Conservation (phyloP, 225 moss, liverwort and hornwort species). For the Physcomitrellopsis africana region DNA sequence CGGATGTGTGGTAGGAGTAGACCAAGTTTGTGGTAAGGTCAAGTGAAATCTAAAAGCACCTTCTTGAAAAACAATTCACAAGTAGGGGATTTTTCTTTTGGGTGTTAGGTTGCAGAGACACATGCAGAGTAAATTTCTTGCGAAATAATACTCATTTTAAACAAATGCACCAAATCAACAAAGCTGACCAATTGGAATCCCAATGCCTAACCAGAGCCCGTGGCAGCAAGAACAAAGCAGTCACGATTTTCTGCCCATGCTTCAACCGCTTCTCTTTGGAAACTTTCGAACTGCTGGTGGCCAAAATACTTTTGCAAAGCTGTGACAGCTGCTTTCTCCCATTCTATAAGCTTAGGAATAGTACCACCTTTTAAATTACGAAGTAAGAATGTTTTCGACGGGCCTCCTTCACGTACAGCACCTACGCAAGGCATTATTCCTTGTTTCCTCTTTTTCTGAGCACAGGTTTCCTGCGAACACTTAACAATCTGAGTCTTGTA, state of each 20-base stretch:
- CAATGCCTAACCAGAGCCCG: slow-evolving; percentile 53
- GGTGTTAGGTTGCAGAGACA: slow-evolving; percentile 24
- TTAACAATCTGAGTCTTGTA: background rate
- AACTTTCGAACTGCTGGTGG: slow-evolving; percentile 50
- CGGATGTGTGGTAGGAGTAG: background rate
- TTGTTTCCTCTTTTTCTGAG: slow-evolving; percentile 39
- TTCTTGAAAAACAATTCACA: slow-evolving; percentile 8
- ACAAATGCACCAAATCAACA: slow-evolving; percentile 19
- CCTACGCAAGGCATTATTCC: slow-evolving; percentile 29
- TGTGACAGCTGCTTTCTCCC: slow-evolving; percentile 36
- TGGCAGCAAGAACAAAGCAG: slow-evolving; percentile 64
- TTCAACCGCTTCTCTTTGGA: slow-evolving; percentile 56
- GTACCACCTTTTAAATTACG: slow-evolving; percentile 38
- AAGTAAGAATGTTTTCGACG: slow-evolving; percentile 36
- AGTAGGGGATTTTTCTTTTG: background rate
- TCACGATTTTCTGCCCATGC: slow-evolving; percentile 60
- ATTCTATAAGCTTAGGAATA: slow-evolving; percentile 41
- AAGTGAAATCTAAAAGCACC: slow-evolving; percentile 7
- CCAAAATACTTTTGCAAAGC: slow-evolving; percentile 52
- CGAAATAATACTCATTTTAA: no score
- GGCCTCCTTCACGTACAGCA: slow-evolving; percentile 24
- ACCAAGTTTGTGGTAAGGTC: slow-evolving; percentile 18
- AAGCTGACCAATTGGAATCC: slow-evolving; percentile 20
- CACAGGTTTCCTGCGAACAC: slow-evolving; percentile 26
- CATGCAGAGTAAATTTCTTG: slow-evolving; percentile 1